Evolutionary conservation across 2,329 filamentous ascomycete species (phyloP).

Genomic region (Purpureocillium takamizusanense): DNA sequence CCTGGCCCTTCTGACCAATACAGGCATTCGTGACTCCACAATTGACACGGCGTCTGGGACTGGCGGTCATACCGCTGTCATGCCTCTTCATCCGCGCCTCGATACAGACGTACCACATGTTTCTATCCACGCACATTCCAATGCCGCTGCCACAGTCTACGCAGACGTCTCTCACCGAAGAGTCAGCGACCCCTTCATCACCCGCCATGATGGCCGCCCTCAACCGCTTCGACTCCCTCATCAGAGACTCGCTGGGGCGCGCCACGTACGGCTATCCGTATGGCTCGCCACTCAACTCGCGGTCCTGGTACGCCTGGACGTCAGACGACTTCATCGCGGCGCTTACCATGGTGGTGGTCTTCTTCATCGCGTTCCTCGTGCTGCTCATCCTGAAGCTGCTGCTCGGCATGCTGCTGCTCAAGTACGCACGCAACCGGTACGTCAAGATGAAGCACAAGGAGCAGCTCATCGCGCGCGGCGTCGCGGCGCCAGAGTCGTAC

Average conservation of each 20-base stretch:
- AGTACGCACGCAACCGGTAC: constrained; percentile 72
- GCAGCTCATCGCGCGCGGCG: constrained; percentile 34
- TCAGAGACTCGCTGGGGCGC: constrained; percentile 68
- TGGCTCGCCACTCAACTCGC: constrained; percentile 25
- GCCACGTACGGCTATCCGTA: constrained; percentile 56
- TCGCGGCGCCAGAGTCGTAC: constrained; percentile 43
- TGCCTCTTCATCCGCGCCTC: constrained; percentile 93
- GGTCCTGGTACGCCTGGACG: constrained; percentile 46
- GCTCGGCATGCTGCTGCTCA: constrained; percentile 78
- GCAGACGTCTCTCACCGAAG: constrained; percentile 56
- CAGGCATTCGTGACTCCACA: constrained; percentile 90
- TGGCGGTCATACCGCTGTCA: constrained; percentile 85
- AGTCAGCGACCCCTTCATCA: constrained; percentile 55
- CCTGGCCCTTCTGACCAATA: neutral
- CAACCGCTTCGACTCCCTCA: constrained; percentile 65
- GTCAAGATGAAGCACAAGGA: constrained; percentile 69
- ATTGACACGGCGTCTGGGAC: constrained; percentile 76
- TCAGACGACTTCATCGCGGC: constrained; percentile 68
- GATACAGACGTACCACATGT: constrained; percentile 97
- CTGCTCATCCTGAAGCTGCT: constrained; percentile 78
- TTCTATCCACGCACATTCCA: constrained; percentile 78
- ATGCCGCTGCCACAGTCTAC: constrained; percentile 58
- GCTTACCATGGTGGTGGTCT: constrained; percentile 75
- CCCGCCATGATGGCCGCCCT: constrained; percentile 70
- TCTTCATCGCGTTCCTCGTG: constrained; percentile 76